These are phyloP conservation scores for Hysterium pulicare DNA, from an alignment of 2,329 filamentous ascomycete genomes.

Conservation along the genomic window DNA sequence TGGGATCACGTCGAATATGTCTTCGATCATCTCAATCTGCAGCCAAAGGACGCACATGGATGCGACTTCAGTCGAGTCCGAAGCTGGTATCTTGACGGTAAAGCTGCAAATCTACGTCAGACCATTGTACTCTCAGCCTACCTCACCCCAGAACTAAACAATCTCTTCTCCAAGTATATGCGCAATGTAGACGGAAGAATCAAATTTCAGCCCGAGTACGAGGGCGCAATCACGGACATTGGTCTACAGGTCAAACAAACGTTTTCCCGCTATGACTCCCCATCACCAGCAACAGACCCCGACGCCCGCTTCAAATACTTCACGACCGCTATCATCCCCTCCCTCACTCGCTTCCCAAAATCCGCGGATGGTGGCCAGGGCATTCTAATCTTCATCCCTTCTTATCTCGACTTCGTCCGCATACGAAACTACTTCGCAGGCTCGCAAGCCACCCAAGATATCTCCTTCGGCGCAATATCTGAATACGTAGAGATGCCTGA, in stretches of 20 bases:
- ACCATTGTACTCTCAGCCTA: constrained; percentile 79
- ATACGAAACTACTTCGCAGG: constrained; percentile 89
- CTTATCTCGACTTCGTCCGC: constrained; percentile 91
- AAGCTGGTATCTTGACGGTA: constrained; percentile 87
- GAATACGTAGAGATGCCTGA: constrained; percentile 82
- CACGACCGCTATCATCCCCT: constrained; percentile 73
- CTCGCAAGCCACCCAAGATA: constrained; percentile 52
- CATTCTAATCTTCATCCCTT: constrained; percentile 84
- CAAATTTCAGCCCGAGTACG: constrained; percentile 65
- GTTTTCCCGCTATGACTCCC: constrained; percentile 79
- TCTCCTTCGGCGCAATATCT: constrained; percentile 77
- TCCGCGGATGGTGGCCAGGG: constrained; percentile 56
- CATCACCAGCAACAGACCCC: constrained; percentile 70
- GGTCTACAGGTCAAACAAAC: constrained; percentile 75
- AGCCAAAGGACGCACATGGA: constrained; percentile 84
- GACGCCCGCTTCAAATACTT: constrained; percentile 92
- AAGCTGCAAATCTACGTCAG: constrained; percentile 77
- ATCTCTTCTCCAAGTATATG: constrained; percentile 71
- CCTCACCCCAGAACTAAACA: constrained; percentile 83
- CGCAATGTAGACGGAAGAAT: constrained; percentile 77
- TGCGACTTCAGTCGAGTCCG: constrained; percentile 91
- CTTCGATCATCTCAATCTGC: constrained; percentile 85
- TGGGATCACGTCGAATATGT: constrained; percentile 95
- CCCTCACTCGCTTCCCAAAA: constrained; percentile 65
- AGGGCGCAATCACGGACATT: constrained; percentile 69